phyloP scores from a whole-genome alignment of 164 flowering plant species.

The Kingdonia uniflora region DNA sequence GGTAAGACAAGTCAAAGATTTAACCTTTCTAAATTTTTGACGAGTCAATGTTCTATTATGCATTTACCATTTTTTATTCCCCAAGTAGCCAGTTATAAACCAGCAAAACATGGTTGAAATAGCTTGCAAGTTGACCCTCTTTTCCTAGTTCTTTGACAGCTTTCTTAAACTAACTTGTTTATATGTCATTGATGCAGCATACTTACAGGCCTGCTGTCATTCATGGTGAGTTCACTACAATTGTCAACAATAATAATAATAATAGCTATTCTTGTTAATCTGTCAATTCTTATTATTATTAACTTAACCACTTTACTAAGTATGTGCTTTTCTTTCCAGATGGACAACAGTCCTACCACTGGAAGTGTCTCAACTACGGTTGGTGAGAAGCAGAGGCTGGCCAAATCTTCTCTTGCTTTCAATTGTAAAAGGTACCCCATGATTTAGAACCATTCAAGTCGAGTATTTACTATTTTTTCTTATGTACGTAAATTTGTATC shows the following conservation, averaged over 20 bases:
- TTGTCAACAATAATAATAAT: too few relatives aligned
- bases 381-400: conserved; percentile 76
- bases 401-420: conserved; percentile 77
- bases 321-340: conserved; percentile 32
- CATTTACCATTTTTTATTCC: too few relatives aligned
- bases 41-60: too few relatives aligned
- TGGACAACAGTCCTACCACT: conserved; percentile 95
- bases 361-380: conserved; percentile 82
- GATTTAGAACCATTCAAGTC: not conserved
- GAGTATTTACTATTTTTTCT: not conserved
- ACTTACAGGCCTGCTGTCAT: conserved; percentile 91
- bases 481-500: too few relatives aligned
- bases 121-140: too few relatives aligned
- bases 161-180: conserved; percentile 15
- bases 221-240: conserved; percentile 66
- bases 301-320: not conserved
- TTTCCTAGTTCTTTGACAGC: too few relatives aligned
- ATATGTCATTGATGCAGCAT: conserved; percentile 55
- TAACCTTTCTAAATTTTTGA: too few relatives aligned
- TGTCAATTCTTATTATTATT: not conserved
- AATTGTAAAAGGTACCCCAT: conserved; percentile 82
- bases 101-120: too few relatives aligned
- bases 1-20: conserved; percentile 27
- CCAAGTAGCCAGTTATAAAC: too few relatives aligned
- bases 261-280: too few relatives aligned